Evolutionary conservation across 768 basidiomycete genomes (phyloP), one percentile per base, ranked within the genome.

Genomic region (Fibroporia radiculosa): DNA sequence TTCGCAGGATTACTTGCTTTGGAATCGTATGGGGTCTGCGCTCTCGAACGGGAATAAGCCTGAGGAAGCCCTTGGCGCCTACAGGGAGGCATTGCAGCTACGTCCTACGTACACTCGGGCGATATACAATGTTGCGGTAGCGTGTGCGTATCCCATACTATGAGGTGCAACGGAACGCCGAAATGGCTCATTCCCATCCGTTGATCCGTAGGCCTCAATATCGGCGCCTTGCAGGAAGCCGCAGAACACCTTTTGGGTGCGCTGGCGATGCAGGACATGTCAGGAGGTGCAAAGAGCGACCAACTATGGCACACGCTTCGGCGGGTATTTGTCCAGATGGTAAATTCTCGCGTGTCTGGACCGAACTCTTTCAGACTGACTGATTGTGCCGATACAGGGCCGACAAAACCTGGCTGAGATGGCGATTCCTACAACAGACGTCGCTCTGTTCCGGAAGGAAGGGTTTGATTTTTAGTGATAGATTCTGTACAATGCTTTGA

Each of bases 61-160:
- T 0, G 96, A 98, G 62, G 91, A 93, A 61, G 93, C 95, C 3
- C 66, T 92, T 7, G 85, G 84, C 13, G 87, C 84, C 12, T 96
- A 99, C 61, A 75, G 87, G 48, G 82, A 93, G 61, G 96, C 96
- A 0, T 72, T 99, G 20, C 82, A 80, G 56, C 67, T 97, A 37
- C 78, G 92, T 29, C 96, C 96, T 22, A 93, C 92, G 0, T 99
- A 96, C 62, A 98, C 96, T 1, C 82, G 96, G 10, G 96, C 93
- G 8, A 89, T 97, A 19, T 97, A 95, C 60, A 99, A 99, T 56
- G 89, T 99, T 27, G 96, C 93, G 34, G 96, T 99, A 22, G 93
- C 93, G 18, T 99, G 93, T 93, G 57, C 55, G 89, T 77, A 3
- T n/a, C 23, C 34, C 42, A 41, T 4, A 11, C 14, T 25, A 10